Evolutionary conservation across 331 rosid species (phyloP).

Genomic region (Prunus yedoensis): DNA sequence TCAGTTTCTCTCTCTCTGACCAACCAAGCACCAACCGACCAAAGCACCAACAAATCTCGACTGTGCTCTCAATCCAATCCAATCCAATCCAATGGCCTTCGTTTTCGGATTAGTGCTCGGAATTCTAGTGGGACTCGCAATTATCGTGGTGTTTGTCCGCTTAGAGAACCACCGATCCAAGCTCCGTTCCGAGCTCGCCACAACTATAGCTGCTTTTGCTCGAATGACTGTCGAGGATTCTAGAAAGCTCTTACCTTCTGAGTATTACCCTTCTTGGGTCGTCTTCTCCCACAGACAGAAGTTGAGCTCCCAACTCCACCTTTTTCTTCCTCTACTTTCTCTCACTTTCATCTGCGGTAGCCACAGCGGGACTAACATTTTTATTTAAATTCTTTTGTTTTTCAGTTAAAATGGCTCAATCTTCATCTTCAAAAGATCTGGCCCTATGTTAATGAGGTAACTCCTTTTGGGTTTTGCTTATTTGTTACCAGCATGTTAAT

Average conservation of each 20-base stretch:
- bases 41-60: not conserved
- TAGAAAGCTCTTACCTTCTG: conserved; percentile 70
- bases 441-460: conserved; percentile 89
- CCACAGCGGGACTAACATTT: not conserved
- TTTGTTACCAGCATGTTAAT: not conserved
- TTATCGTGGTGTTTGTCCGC: conserved; percentile 61
- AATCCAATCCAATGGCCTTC: conserved; percentile 54
- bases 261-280: conserved; percentile 88
- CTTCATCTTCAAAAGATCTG: conserved; percentile 83
- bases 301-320: conserved; percentile 36
- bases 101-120: conserved; percentile 72
- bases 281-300: conserved; percentile 81
- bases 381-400: not conserved
- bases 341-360: not conserved
- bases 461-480: conserved; percentile 7
- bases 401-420: conserved; percentile 85
- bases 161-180: conserved; percentile 66
- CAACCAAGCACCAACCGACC: not conserved
- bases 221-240: conserved; percentile 84
- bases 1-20: not conserved
- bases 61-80: conserved; percentile 12
- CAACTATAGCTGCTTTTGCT: conserved; percentile 77
- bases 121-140: conserved; percentile 55
- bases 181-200: conserved; percentile 67
- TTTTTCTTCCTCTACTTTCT: not conserved